Evolutionary conservation across 768 basidiomycete species (phyloP).

Genomic region (Psilocybe sp.): DNA sequence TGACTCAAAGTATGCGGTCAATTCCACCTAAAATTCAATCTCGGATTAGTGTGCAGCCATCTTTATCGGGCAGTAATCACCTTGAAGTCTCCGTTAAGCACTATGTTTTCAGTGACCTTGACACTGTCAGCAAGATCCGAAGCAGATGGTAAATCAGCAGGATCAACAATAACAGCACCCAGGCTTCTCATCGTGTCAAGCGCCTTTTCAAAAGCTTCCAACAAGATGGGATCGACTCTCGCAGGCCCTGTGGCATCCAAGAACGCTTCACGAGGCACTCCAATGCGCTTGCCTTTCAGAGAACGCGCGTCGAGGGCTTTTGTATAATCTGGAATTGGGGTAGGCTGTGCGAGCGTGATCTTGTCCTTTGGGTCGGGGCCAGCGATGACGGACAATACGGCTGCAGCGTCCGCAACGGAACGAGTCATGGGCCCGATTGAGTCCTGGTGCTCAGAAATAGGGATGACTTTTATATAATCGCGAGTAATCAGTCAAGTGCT

Average conservation of each 20-base stretch:
- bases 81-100: constrained; percentile 56
- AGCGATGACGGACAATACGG: constrained; percentile 54
- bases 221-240: constrained; percentile 28
- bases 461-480: constrained; percentile 43
- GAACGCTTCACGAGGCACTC: constrained; percentile 45
- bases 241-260: constrained; percentile 27
- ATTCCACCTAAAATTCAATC: constrained; percentile 36
- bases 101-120: constrained; percentile 48
- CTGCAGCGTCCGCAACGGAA: constrained; percentile 50
- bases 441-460: constrained; percentile 55
- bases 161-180: constrained; percentile 57
- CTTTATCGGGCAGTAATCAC: too few relatives aligned
- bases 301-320: constrained; percentile 46
- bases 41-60: too few relatives aligned
- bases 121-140: constrained; percentile 39
- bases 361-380: constrained; percentile 54
- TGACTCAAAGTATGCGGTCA: constrained; percentile 44
- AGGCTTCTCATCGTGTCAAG: constrained; percentile 33
- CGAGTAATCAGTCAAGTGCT: neutral
- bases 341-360: constrained; percentile 51
- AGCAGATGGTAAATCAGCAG: constrained; percentile 57
- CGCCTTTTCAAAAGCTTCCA: constrained; percentile 36
- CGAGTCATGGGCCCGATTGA: constrained; percentile 57
- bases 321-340: constrained; percentile 49
- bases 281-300: constrained; percentile 49